Conservation (phyloP, 257 asterid genomes). For the Solanum tarapatanum region DNA sequence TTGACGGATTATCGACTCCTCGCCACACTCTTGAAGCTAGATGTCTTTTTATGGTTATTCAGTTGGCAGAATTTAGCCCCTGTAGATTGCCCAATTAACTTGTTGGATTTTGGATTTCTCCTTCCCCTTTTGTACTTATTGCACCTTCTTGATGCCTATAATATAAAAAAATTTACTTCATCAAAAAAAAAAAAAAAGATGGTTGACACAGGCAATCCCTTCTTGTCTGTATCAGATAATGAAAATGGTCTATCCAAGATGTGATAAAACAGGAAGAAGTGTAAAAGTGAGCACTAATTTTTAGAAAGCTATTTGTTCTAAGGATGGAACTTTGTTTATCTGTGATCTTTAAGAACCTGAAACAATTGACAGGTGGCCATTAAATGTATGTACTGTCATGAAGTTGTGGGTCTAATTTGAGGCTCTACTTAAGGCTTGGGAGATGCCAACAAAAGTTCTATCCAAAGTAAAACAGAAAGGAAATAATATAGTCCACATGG, state of each 20-base stretch:
- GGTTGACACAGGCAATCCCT: not conserved
- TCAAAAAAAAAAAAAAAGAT: not conserved
- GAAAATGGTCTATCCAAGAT: not conserved
- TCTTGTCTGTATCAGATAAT: not conserved
- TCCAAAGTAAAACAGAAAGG: not conserved
- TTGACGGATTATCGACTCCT: not conserved
- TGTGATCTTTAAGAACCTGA: not conserved
- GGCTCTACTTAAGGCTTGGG: not conserved
- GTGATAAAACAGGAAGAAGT: not conserved
- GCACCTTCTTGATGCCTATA: not conserved
- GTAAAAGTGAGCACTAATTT: not conserved
- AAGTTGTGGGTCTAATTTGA: not conserved
- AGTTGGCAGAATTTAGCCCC: not conserved
- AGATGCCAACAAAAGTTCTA: not conserved
- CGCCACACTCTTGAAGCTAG: not conserved
- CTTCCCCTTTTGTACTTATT: not conserved
- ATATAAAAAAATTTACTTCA: not conserved
- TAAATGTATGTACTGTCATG: not conserved
- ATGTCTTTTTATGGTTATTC: not conserved
- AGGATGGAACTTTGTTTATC: not conserved
- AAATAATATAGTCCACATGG: not conserved
- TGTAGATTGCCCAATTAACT: not conserved
- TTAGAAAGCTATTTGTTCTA: not conserved
- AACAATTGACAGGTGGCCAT: not conserved
- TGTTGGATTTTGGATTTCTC: not conserved